Percentiles rank a stretch among this genome's conserved stretches.
Evolutionary conservation across 495 filamentous ascomycete species (phyloP).

Genomic region (Daldinia grandis): DNA sequence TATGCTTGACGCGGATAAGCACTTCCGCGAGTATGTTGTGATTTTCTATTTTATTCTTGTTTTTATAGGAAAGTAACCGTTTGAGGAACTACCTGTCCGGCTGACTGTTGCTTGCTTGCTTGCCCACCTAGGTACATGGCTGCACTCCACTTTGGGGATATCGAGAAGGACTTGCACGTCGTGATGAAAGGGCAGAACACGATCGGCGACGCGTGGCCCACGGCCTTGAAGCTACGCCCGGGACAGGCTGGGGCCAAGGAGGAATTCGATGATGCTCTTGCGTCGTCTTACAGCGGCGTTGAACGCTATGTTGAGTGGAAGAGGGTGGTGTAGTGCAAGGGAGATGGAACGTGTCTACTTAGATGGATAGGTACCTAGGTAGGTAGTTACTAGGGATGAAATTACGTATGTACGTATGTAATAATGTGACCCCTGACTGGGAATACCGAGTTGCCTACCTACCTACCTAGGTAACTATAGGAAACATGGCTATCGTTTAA

Average conservation of each 20-base stretch:
- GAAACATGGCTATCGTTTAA: background rate
- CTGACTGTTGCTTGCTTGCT: background rate
- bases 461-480: no score
- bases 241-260: constrained; percentile 47
- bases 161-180: background rate
- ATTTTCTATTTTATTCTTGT: no score
- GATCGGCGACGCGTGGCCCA: constrained; percentile 53
- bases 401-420: no score
- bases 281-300: constrained; percentile 17
- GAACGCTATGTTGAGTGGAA: constrained; percentile 56
- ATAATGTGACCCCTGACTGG: no score
- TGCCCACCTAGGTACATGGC: constrained; percentile 5
- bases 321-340: background rate
- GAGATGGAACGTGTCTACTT: no score
- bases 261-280: constrained; percentile 42
- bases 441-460: no score
- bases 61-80: no score
- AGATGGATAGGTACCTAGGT: no score
- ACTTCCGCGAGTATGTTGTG: constrained; percentile 33
- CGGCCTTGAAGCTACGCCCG: constrained; percentile 43
- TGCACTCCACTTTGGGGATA: background rate
- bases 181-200: constrained; percentile 48
- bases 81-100: background rate
- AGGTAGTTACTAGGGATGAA: no score
- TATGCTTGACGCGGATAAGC: constrained; percentile 6